phyloP scores from a whole-genome alignment of 768 basidiomycete genomes.

The Lentinula boryana region DNA sequence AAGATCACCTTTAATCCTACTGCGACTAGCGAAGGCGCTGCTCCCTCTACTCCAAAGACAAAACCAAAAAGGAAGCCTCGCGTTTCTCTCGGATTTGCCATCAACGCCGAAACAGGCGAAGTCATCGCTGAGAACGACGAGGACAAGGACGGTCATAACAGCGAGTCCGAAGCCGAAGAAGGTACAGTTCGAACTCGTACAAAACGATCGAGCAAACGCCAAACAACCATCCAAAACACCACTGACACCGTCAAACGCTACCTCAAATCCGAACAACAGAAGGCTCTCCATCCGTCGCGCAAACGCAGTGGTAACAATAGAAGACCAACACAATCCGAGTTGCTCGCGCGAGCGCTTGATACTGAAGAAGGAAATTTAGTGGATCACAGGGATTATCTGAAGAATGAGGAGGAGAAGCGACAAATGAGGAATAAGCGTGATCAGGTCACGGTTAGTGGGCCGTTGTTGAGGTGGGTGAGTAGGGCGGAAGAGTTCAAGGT shows the following conservation, averaged over 20 bases:
- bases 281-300: conserved; percentile 53
- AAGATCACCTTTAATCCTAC: conserved; percentile 65
- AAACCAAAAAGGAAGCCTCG: conserved; percentile 34
- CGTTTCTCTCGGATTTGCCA: conserved; percentile 47
- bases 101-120: conserved; percentile 60
- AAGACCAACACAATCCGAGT: conserved; percentile 70
- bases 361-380: conserved; percentile 82
- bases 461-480: conserved; percentile 69
- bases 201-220: conserved; percentile 56
- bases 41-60: conserved; percentile 18
- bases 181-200: neutral
- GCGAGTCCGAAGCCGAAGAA: conserved; percentile 3
- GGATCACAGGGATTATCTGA: conserved; percentile 75
- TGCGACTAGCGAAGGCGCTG: conserved; percentile 11
- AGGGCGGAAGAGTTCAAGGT: conserved; percentile 53
- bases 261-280: conserved; percentile 58
- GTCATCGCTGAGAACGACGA: conserved; percentile 28
- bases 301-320: conserved; percentile 57
- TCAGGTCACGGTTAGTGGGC: conserved; percentile 57
- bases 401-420: conserved; percentile 77
- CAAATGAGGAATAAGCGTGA: conserved; percentile 53
- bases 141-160: conserved; percentile 15
- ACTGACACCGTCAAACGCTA: conserved; percentile 60
- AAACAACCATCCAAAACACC: conserved; percentile 67
- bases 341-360: conserved; percentile 77